phyloP scores from a whole-genome alignment of 139 green algal genomes.

The Zygnema circumcarinatum region DNA sequence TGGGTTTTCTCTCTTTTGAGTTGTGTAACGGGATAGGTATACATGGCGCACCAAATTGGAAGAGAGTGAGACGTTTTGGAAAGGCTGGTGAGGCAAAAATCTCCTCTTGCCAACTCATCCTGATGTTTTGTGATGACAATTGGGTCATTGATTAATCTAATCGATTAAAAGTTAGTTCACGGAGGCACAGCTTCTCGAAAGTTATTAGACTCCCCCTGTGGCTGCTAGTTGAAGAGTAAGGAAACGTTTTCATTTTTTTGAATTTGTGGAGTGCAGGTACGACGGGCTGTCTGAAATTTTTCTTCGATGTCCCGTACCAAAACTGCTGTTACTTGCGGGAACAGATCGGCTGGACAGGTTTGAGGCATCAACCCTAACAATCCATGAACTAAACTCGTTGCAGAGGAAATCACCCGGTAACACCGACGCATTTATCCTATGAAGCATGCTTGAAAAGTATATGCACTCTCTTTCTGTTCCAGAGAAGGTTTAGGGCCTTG shows the following conservation, averaged over 20 bases:
- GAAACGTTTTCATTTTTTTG: no score
- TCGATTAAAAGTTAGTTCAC: neutral
- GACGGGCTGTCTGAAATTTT: constrained; percentile 81
- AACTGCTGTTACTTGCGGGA: constrained; percentile 91
- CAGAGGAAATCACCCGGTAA: no score
- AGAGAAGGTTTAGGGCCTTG: no score
- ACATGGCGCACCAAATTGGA: constrained; percentile 22
- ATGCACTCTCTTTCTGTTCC: no score
- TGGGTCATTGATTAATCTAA: no score
- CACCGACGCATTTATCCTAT: no score
- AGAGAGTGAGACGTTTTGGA: constrained; percentile 21
- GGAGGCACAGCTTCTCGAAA: neutral
- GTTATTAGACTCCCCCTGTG: neutral
- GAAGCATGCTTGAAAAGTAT: no score
- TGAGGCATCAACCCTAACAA: neutral
- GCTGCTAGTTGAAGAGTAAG: constrained; percentile 7
- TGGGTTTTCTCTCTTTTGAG: neutral
- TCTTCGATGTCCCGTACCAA: constrained; percentile 73
- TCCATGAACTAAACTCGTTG: neutral
- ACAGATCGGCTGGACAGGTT: constrained; percentile 88
- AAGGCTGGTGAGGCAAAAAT: constrained; percentile 46
- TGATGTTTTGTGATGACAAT: no score
- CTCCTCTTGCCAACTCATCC: no score
- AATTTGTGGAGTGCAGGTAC: constrained; percentile 74
- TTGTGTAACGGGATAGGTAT: constrained; percentile 13